Evolutionary conservation across 257 asterid species (phyloP), one percentile per base, ranked within the genome.

Genomic region (Scutellaria baicalensis): DNA sequence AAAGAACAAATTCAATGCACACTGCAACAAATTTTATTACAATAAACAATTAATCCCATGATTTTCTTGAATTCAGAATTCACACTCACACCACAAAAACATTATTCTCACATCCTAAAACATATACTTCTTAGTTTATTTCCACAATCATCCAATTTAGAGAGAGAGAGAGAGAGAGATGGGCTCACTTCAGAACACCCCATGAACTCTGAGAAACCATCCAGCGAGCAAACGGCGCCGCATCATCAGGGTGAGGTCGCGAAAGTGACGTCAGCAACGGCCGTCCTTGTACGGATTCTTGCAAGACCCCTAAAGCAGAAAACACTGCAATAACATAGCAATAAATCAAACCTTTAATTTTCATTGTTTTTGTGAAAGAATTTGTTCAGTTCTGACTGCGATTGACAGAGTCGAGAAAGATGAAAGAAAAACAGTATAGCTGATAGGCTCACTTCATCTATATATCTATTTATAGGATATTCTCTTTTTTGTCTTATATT

Each of bases 151-250:
- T 64, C 39, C 11, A 56, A 45, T 21, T 40, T 16, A 42, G 20
- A 4, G 23, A 33, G n/a, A 0, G 40, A 39, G 56, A 51, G 21
- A 16, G 11, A 17, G 33, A 8, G 8, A 17, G 27, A 5, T 9
- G 27, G 0, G 43, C 39, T 52, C 75, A 87, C 97, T 72, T 92
- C 70, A 92, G 93, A 13, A 89, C 95, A 12, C 97, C 96, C 96
- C 98, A 92, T 38, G 96, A 86, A 57, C 81, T 81, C 79, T 85
- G 94, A 59, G 94, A 88, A 73, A 88, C 98, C 75, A 92, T 57
- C 96, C 96, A 89, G 59, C 98, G 88, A 62, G 98, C 98, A 77
- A 89, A 89, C 66, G 80, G 40, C n/a, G 90, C 89, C 52, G 84
- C 69, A 14, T 84, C 87, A 8, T 84, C 89, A 7, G 82, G 96